A percentile compares a stretch with the other conserved stretches of the same genome.
Conservation (phyloP, 306 rosid species). For the Lathyrus oleraceus region DNA sequence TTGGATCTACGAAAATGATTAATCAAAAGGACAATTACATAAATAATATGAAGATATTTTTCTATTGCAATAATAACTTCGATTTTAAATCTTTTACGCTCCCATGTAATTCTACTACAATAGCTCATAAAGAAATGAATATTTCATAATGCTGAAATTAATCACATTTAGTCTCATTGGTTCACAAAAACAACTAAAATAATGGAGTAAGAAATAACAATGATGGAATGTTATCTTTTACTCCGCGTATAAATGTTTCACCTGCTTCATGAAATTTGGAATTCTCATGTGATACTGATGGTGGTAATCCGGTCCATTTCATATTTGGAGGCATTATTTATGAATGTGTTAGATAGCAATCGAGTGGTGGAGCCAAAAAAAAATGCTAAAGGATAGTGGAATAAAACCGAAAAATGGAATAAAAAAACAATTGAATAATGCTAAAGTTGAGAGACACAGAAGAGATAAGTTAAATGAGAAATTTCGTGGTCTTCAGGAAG, state of each 20-base stretch:
- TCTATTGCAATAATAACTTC: conserved; percentile 58
- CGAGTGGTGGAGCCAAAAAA: too few relatives aligned
- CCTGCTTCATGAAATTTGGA: conserved; percentile 44
- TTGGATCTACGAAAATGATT: conserved; percentile 73
- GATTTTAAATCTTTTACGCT: conserved; percentile 71
- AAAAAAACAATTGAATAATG: too few relatives aligned
- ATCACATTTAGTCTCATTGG: conserved; percentile 43
- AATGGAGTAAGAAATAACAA: conserved; percentile 68
- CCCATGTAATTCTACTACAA: not conserved
- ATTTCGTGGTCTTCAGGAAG: too few relatives aligned
- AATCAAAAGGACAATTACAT: conserved; percentile 68
- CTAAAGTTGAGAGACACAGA: too few relatives aligned
- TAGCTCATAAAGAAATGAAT: conserved; percentile 61
- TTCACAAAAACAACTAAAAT: conserved; percentile 33
- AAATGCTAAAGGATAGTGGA: too few relatives aligned
- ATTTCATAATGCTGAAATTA: conserved; percentile 58
- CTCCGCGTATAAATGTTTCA: conserved; percentile 70
- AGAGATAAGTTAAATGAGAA: too few relatives aligned
- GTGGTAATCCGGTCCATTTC: too few relatives aligned
- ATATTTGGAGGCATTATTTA: too few relatives aligned
- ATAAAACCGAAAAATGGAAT: too few relatives aligned
- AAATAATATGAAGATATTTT: conserved; percentile 65
- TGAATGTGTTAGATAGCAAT: too few relatives aligned
- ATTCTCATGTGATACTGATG: too few relatives aligned
- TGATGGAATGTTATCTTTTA: conserved; percentile 87